Base-by-base conservation (phyloP, 257 asterid species). In the Ehretia macrophylla region DNA sequence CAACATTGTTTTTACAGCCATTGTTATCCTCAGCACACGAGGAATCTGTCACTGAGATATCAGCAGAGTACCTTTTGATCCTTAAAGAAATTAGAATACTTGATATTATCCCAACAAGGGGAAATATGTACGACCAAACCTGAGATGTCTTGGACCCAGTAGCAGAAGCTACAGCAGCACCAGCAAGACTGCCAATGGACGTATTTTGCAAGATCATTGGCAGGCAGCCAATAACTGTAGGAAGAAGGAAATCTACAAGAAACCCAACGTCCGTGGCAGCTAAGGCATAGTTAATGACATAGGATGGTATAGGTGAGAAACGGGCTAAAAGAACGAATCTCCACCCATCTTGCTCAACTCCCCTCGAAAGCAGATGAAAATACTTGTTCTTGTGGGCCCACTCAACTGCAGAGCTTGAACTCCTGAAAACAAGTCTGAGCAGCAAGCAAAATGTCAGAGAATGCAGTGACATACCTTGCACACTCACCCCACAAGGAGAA, bases 191-290 rank as follows among this genome's bases (percentile, higher is more conserved):
- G 64, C 97, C 99, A 32, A 92, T 81, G 19, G 97, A 88, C 49
- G 99, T 88, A 58, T 92, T 92, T 83, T 92, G 97, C 76, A 92
- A 67, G 66, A 92, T 92, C 99, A 92, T 88, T 17, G 99, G 99
- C 32, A 92, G 68, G 83, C 96, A 86, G 37, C 99, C 97, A 40
- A 88, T 74, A 9, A 85, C 85, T 14, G 99, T 85, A 17, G 99
- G 99, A 62, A 88, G 85, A 67, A 92, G 71, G 82, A 92, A 92
- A 72, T 92, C 97, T 23, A 81, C 72, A 37, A 79, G 44, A 75
- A 92, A 92, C 22, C 81, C 18, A 18, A 92, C 92, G 0, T 80
- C 75, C 10, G 97, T 88, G 9, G 97, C 96, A 55, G 99, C 99
- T 76, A 92, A 71, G 14, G 85, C 99, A 65, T 92, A 92, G 68